phyloP scores from a whole-genome alignment of 192 early-diverging fungal species.

The Geosiphon pyriformis region DNA sequence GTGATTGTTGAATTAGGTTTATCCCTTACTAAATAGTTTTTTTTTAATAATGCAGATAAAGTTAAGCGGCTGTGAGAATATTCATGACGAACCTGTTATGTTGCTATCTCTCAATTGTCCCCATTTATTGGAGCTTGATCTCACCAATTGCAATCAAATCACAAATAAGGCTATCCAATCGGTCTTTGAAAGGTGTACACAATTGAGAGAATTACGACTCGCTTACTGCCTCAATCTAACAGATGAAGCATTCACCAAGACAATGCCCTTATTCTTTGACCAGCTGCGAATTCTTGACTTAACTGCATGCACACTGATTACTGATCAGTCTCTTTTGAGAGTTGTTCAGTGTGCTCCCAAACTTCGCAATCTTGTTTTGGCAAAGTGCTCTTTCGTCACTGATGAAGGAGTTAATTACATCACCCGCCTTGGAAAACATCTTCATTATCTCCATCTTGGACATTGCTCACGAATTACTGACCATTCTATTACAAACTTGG shows the following conservation, averaged over 20 bases:
- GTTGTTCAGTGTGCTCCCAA: slow-evolving; percentile 48
- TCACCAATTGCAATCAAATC: slow-evolving; percentile 45
- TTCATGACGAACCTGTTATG: slow-evolving; percentile 44
- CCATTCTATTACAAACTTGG: slow-evolving; percentile 40
- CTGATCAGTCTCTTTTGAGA: slow-evolving; percentile 40
- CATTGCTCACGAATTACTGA: slow-evolving; percentile 52
- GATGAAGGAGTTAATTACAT: slow-evolving; percentile 44
- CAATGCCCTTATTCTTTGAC: slow-evolving; percentile 34
- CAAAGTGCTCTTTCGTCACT: slow-evolving; percentile 51
- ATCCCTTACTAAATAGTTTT: background rate
- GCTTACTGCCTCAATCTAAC: slow-evolving; percentile 29
- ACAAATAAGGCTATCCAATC: slow-evolving; percentile 39
- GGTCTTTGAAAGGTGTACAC: slow-evolving; percentile 38
- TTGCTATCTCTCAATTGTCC: slow-evolving; percentile 46
- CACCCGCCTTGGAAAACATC: slow-evolving; percentile 43
- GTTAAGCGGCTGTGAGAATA: slow-evolving; percentile 42
- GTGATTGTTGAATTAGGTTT: too few species aligned
- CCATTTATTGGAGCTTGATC: slow-evolving; percentile 49
- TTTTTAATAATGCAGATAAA: slow-evolving; percentile 42
- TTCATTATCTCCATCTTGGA: slow-evolving; percentile 55
- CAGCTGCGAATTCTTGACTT: slow-evolving; percentile 52
- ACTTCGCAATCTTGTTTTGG: slow-evolving; percentile 48
- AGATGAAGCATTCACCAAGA: slow-evolving; percentile 36
- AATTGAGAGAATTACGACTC: slow-evolving; percentile 50
- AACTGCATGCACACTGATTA: slow-evolving; percentile 39